A percentile compares a stretch with the other conserved stretches of the same genome.
Evolutionary conservation across 2,329 filamentous ascomycete species (phyloP).

Genomic region (Emericellopsis cladophorae): DNA sequence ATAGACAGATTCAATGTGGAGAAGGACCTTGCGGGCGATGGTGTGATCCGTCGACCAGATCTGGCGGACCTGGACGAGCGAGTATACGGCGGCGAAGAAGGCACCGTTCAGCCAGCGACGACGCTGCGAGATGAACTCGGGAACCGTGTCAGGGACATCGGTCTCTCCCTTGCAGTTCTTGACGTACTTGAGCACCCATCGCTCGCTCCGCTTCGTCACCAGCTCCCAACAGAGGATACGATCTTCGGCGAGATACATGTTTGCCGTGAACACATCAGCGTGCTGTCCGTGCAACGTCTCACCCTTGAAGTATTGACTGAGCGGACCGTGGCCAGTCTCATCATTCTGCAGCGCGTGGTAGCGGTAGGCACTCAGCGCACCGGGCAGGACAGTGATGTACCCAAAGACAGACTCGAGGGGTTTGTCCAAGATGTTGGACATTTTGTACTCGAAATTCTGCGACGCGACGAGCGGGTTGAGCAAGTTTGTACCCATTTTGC

Average conservation of each 20-base stretch:
- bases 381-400: conserved; percentile 93
- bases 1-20: conserved; percentile 93
- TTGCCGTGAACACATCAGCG: conserved; percentile 93
- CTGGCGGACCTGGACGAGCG: conserved; percentile 86
- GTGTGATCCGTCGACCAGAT: conserved; percentile 92
- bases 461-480: conserved; percentile 91
- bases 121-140: conserved; percentile 94
- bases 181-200: conserved; percentile 97
- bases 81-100: conserved; percentile 97
- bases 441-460: conserved; percentile 99
- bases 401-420: conserved; percentile 94
- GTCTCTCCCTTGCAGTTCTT: conserved; percentile 95
- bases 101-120: conserved; percentile 96
- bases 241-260: conserved; percentile 88
- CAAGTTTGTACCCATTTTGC: conserved; percentile 67
- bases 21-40: conserved; percentile 71
- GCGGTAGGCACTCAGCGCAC: conserved; percentile 87
- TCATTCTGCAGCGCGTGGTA: conserved; percentile 97
- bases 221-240: conserved; percentile 89
- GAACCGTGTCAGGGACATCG: conserved; percentile 81
- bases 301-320: conserved; percentile 98
- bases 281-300: conserved; percentile 93
- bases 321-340: conserved; percentile 82
- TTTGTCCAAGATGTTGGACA: conserved; percentile 98
- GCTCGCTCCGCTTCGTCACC: conserved; percentile 85